Evolutionary conservation across 2,329 filamentous ascomycete species (phyloP).

Genomic region (Aspergillus hiratsukae): DNA sequence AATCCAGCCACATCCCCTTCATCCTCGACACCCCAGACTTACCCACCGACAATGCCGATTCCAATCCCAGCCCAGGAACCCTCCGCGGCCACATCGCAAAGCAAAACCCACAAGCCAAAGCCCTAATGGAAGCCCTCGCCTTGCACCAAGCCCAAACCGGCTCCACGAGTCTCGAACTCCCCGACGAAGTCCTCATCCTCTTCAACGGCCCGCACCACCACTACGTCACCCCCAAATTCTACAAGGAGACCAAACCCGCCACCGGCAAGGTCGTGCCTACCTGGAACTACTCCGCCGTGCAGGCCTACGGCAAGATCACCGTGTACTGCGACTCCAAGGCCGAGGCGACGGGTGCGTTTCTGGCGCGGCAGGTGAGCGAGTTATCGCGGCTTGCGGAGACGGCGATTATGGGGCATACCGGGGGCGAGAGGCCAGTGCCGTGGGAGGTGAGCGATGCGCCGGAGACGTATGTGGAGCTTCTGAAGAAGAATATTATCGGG

Average conservation of each 20-base stretch:
- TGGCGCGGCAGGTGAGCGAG: conserved; percentile 51
- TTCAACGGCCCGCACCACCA: conserved; percentile 58
- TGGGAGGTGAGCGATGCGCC: conserved; percentile 62
- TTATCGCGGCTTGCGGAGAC: conserved; percentile 51
- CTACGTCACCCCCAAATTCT: conserved; percentile 67
- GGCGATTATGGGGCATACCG: conserved; percentile 54
- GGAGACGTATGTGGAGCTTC: conserved; percentile 50
- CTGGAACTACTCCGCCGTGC: conserved; percentile 65
- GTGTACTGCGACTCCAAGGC: conserved; percentile 51
- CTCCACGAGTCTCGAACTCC: conserved; percentile 27
- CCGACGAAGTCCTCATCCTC: conserved; percentile 57
- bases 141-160: conserved; percentile 15
- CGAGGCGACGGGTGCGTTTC: conserved; percentile 44
- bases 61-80: conserved; percentile 23
- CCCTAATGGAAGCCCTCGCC: conserved; percentile 49
- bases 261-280: conserved; percentile 66
- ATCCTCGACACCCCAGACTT: conserved; percentile 45
- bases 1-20: conserved; percentile 59
- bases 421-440: conserved; percentile 44
- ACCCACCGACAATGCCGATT: conserved; percentile 9
- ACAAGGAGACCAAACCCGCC: conserved; percentile 59
- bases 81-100: conserved; percentile 61
- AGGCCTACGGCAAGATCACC: conserved; percentile 57
- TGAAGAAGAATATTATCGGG: conserved; percentile 58
- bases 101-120: conserved; percentile 60